Evolutionary conservation across 768 basidiomycete species (phyloP).

Genomic region (Zangia roseola): DNA sequence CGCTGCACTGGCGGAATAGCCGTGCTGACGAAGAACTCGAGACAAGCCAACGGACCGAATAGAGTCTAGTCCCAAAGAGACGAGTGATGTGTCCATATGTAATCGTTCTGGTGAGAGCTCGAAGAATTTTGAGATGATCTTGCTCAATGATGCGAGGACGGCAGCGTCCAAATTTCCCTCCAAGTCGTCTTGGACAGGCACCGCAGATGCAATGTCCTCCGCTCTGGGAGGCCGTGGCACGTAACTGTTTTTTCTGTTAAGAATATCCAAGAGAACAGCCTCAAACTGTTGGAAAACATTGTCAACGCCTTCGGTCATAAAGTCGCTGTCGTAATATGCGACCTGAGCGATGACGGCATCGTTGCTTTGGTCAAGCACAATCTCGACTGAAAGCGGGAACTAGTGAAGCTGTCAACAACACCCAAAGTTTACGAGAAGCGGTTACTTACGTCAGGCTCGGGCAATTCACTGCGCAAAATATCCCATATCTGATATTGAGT

Average conservation of each 20-base stretch:
- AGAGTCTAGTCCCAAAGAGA: constrained; percentile 48
- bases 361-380: constrained; percentile 22
- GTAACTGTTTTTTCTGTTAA: constrained; percentile 7
- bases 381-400: constrained; percentile 25
- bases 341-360: constrained; percentile 18
- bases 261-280: constrained; percentile 17
- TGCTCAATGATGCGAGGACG: constrained; percentile 8
- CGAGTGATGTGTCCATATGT: constrained; percentile 32
- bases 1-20: constrained; percentile 34
- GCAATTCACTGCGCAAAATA: constrained; percentile 28
- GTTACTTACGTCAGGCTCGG: constrained; percentile 31
- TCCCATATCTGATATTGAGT: constrained; percentile 21
- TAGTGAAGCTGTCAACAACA: constrained; percentile 3
- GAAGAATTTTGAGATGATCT: constrained; percentile 21
- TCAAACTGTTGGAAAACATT: constrained; percentile 26
- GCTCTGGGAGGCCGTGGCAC: not conserved
- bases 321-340: constrained; percentile 23
- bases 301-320: constrained; percentile 15
- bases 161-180: not conserved
- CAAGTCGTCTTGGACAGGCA: not conserved
- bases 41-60: constrained; percentile 46
- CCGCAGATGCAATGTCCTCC: not conserved
- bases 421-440: not conserved
- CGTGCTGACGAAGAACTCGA: constrained; percentile 32
- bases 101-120: constrained; percentile 13